Percentiles rank a stretch among this genome's conserved stretches.
phyloP scores from a whole-genome alignment of 805 yeast genomes.

The Myxozyma neglecta region DNA sequence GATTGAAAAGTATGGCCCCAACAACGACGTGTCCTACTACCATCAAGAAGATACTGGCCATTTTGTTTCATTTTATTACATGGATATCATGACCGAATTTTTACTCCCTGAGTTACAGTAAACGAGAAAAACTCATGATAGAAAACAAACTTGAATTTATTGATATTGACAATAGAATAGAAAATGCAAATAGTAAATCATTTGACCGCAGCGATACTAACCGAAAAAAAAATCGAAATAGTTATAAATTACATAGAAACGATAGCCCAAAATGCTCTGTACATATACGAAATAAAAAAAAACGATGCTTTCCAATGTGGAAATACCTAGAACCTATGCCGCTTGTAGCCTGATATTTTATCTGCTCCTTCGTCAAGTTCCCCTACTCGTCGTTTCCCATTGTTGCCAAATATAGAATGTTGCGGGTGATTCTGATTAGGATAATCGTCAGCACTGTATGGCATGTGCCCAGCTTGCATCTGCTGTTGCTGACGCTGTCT shows the following conservation, averaged over 20 bases:
- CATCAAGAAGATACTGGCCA: conserved; percentile 40
- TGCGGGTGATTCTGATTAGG: conserved; percentile 1
- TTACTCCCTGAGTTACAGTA: conserved; percentile 22
- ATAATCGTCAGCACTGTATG: not conserved
- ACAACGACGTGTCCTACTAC: conserved; percentile 31
- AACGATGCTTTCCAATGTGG: not conserved
- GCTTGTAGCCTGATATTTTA: not conserved
- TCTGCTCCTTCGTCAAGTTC: conserved; percentile 1
- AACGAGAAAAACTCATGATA: not conserved
- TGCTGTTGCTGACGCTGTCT: conserved; percentile 6
- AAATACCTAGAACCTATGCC: conserved; percentile 3
- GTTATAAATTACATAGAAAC: not conserved
- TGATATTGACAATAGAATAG: not conserved
- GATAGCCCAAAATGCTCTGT: conserved; percentile 1
- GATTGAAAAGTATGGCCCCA: conserved; percentile 32
- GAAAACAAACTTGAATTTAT: not conserved
- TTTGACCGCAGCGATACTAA: not conserved
- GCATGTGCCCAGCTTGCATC: not conserved
- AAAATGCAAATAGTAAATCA: not conserved
- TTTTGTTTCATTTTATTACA: conserved; percentile 37
- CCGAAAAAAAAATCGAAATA: not conserved
- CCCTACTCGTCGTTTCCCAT: conserved; percentile 1
- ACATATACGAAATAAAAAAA: not conserved
- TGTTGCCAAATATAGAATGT: not conserved
- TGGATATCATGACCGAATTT: conserved; percentile 36